phyloP scores from a whole-genome alignment of 345 rosid species.

The Gossypioides kirkii region DNA sequence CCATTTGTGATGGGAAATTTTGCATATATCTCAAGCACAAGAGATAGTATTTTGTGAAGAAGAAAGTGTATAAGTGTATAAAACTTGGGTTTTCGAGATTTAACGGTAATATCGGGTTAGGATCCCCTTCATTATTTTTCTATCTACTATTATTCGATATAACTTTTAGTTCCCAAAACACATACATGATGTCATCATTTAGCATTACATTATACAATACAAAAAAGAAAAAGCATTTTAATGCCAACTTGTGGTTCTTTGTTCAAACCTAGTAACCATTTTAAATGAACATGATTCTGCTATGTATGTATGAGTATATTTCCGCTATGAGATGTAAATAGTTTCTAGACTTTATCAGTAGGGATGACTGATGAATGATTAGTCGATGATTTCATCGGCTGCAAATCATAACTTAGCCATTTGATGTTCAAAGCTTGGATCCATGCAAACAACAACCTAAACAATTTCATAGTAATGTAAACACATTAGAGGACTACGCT shows the following conservation, averaged over 20 bases:
- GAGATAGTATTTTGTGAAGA: neutral
- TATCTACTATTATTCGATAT: neutral
- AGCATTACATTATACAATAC: neutral
- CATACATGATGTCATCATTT: neutral
- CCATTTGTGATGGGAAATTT: neutral
- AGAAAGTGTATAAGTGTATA: neutral
- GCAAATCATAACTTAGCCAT: slow-evolving; percentile 51
- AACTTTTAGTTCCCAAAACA: neutral
- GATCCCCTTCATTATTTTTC: neutral
- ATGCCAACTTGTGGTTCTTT: neutral
- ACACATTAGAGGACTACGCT: neutral
- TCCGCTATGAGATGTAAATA: neutral
- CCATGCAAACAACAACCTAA: slow-evolving; percentile 81
- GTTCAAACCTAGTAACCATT: neutral
- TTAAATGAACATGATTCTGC: neutral
- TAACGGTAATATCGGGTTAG: neutral
- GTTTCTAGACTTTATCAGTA: neutral
- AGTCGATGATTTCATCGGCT: neutral
- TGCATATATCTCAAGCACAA: neutral
- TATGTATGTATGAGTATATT: neutral
- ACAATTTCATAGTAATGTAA: neutral
- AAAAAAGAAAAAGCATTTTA: neutral
- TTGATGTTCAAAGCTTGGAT: slow-evolving; percentile 52
- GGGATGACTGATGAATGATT: neutral
- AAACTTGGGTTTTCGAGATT: neutral